phyloP scores from a whole-genome alignment of 495 filamentous ascomycete genomes.

The Xylaria intraflava region DNA sequence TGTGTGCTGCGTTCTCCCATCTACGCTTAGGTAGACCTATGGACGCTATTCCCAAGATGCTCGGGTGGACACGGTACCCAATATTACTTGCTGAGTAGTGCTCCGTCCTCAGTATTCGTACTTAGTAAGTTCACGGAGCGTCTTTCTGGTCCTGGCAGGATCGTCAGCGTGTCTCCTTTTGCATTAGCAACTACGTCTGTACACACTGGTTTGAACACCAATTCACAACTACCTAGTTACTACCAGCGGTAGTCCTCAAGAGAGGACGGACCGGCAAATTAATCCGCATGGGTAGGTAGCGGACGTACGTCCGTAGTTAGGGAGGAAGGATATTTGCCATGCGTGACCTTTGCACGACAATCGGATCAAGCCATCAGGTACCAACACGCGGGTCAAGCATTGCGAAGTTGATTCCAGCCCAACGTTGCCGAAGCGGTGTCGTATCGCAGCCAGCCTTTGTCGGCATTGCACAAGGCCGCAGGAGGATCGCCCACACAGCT shows the following conservation, averaged over 20 bases:
- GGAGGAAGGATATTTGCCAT: background rate
- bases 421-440: conserved; percentile 25
- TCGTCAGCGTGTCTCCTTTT: too few relatives aligned
- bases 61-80: background rate
- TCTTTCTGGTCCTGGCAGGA: too few relatives aligned
- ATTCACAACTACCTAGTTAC: background rate
- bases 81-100: background rate
- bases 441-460: conserved; percentile 22
- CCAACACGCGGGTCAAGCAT: conserved; percentile 21
- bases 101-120: too few relatives aligned
- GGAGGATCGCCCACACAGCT: conserved; percentile 29
- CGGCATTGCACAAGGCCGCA: conserved; percentile 26
- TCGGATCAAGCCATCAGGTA: conserved; percentile 27
- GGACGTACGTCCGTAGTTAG: background rate
- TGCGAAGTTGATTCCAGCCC: conserved; percentile 25
- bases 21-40: background rate
- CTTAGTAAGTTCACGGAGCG: too few relatives aligned
- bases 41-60: background rate
- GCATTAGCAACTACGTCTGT: too few relatives aligned
- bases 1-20: too few relatives aligned
- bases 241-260: too few relatives aligned
- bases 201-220: too few relatives aligned
- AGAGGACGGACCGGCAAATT: too few relatives aligned
- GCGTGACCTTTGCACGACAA: conserved; percentile 7
- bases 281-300: too few relatives aligned